These are phyloP conservation scores for Phytopythium delawarense DNA, from an alignment of 352 stramenopile genomes.

Conservation along the genomic window DNA sequence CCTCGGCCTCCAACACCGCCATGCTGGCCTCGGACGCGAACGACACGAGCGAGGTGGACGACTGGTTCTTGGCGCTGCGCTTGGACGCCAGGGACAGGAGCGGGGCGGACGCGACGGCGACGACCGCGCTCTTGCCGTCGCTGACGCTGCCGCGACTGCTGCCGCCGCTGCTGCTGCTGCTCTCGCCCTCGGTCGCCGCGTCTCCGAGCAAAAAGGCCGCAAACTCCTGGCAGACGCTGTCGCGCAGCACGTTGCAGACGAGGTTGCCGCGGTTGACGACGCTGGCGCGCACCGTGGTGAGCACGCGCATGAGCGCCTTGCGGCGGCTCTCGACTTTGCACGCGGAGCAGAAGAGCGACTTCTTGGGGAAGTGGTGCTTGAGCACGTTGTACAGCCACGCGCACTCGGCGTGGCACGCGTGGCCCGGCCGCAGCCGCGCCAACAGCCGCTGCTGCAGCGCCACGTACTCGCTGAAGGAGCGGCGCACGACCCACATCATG, in stretches of 20 bases:
- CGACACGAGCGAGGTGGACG: conserved; percentile 3
- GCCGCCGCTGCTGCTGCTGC: not conserved
- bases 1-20: not conserved
- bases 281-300: conserved; percentile 21
- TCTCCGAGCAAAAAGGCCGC: conserved; percentile 23
- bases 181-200: not conserved
- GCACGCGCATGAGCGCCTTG: conserved; percentile 22
- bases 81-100: not conserved
- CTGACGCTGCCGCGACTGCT: not conserved
- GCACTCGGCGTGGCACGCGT: conserved; percentile 28
- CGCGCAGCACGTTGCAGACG: conserved; percentile 21
- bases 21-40: conserved; percentile 1
- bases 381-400: conserved; percentile 31
- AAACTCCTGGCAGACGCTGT: conserved; percentile 24
- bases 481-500: conserved; percentile 20
- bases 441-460: conserved; percentile 36
- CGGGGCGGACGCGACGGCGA: not conserved
- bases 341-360: conserved; percentile 19
- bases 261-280: conserved; percentile 30
- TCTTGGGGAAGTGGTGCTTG: conserved; percentile 33
- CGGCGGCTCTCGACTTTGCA: conserved; percentile 20
- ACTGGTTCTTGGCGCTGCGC: not conserved
- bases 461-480: conserved; percentile 38
- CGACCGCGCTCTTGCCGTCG: not conserved
- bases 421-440: conserved; percentile 13